Percentiles rank a stretch among this genome's conserved stretches.
Conservation (phyloP, 202 grass and related monocot species). For the Musa balbisiana region DNA sequence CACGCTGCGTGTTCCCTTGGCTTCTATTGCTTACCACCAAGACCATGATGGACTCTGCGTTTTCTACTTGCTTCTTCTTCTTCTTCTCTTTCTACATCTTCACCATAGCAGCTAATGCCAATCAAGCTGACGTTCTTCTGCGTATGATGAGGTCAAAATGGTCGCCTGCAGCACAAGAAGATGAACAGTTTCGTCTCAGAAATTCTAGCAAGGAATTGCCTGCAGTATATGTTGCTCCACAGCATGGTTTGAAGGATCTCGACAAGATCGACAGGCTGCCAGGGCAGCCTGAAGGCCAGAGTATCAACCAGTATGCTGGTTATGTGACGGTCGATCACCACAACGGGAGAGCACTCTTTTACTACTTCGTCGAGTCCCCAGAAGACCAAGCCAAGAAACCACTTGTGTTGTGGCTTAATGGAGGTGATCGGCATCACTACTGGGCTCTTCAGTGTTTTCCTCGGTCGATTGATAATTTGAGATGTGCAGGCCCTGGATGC, state of each 20-base stretch:
- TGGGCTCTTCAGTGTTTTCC: not conserved
- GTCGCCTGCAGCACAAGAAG: no score
- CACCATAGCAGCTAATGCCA: no score
- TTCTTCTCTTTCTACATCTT: no score
- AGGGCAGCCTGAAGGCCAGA: constrained; percentile 40
- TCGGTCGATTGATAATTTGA: not conserved
- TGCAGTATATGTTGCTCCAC: not conserved
- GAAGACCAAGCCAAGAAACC: constrained; percentile 38
- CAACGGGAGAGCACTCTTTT: constrained; percentile 52
- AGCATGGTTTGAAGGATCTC: constrained; percentile 25
- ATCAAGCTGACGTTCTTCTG: no score
- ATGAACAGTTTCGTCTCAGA: no score
- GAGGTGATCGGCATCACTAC: constrained; percentile 27
- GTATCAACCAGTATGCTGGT: constrained; percentile 54
- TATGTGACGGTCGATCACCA: constrained; percentile 50
- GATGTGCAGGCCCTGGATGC: constrained; percentile 41
- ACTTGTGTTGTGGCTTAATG: constrained; percentile 69
- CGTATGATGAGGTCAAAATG: no score
- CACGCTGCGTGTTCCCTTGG: no score
- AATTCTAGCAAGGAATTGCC: not conserved
- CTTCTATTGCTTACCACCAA: no score
- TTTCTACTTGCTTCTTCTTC: no score
- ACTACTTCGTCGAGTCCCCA: constrained; percentile 59
- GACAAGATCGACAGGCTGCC: constrained; percentile 46
- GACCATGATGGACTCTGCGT: no score